Evolutionary conservation across 1,284 basidiomycete species (phyloP), one percentile per base, ranked within the genome.

Genomic region (Porodaedalea pini): DNA sequence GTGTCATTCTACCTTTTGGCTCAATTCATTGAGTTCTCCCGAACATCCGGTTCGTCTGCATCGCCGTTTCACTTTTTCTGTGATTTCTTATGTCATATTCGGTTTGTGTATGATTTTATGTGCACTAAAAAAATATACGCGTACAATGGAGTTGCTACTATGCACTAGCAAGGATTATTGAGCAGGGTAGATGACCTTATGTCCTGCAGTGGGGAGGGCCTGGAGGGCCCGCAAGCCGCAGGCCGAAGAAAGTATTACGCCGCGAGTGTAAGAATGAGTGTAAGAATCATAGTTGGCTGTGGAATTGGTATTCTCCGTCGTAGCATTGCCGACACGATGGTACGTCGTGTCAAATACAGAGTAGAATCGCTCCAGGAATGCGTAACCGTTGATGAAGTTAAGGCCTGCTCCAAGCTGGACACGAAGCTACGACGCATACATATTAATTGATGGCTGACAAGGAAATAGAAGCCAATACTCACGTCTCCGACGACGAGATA

Each of bases 291-390:
- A 78, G 67, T 81, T 80, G 39, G 66, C 73, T 29, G 62, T 65
- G 3, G 75, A 73, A 45, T 69, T 58, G 2, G 78, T 80, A 65
- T 75, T 71, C 37, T 58, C 27, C 8, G 79, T 81, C 25, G 62
- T 71, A 3, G 79, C 79, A 50, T 80, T 69, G 4, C 80, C 79
- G 49, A 82, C 67, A 32, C 66, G 73, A 3, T 60, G 41, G 69
- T 82, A 81, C 47, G 75, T 70, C 27, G 81, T 81, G 65, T 88
- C 86, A 65, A 71, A 86, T 29, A 85, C 82, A 21, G 77, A 77
- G 70, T 86, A 87, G 77, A 81, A 88, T 17, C 85, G 79, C 68
- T 88, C 80, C 29, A 77, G 39, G 32, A 58, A 58, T 13, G 44
- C 29, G 25, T 59, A 47, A 19, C 29, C 51, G 21, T 54, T 25